These are phyloP conservation scores for Aspergillus japonicus DNA, from an alignment of 2,329 filamentous ascomycete genomes.

Conservation along the genomic window DNA sequence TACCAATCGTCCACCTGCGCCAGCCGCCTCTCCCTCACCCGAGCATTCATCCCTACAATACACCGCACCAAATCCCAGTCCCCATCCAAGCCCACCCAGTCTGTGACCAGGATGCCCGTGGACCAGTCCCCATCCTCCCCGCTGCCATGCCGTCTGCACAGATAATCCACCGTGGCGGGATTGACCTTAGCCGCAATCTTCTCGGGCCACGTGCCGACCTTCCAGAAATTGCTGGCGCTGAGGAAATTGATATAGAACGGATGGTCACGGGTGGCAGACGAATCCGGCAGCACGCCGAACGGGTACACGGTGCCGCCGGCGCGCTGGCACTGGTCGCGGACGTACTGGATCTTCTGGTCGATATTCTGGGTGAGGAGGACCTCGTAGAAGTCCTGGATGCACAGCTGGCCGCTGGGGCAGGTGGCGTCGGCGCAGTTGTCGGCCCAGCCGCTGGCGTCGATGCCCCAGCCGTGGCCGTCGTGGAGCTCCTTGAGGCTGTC, in stretches of 20 bases:
- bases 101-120: conserved; percentile 86
- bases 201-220: conserved; percentile 87
- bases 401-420: conserved; percentile 68
- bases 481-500: conserved; percentile 45
- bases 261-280: conserved; percentile 48
- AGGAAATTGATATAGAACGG: conserved; percentile 90
- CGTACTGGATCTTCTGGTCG: conserved; percentile 73
- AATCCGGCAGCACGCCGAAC: conserved; percentile 33
- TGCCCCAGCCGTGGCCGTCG: conserved; percentile 54
- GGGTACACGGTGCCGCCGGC: conserved; percentile 55
- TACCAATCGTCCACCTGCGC: conserved; percentile 1
- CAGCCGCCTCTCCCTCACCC: conserved; percentile 41
- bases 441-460: conserved; percentile 69
- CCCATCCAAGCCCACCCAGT: conserved; percentile 83
- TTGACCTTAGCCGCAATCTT: conserved; percentile 85
- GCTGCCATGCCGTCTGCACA: conserved; percentile 54
- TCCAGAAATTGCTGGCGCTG: conserved; percentile 92
- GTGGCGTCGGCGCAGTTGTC: conserved; percentile 81
- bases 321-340: conserved; percentile 72
- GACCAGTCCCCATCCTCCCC: conserved; percentile 63
- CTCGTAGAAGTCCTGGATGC: conserved; percentile 94
- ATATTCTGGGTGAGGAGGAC: conserved; percentile 74
- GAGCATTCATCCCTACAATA: conserved; percentile 88
- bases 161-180: conserved; percentile 64
- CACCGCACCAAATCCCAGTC: conserved; percentile 89